Evolutionary conservation across 148 eudicot genomes (phyloP).

Genomic region (Amaranthus palmeri): DNA sequence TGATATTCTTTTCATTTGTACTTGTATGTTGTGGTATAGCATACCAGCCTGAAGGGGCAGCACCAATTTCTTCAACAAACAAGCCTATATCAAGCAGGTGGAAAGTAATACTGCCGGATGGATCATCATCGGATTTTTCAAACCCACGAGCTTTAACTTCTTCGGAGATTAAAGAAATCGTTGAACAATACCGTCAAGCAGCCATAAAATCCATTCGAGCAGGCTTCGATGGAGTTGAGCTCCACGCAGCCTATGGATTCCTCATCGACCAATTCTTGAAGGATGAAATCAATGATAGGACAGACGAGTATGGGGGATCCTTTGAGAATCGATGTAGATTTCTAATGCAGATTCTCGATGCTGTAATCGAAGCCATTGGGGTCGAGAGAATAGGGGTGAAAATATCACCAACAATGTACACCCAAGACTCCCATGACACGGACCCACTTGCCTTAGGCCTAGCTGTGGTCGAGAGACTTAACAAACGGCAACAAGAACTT

Average conservation of each 20-base stretch:
- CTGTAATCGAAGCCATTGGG: constrained; percentile 53
- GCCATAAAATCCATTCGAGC: constrained; percentile 82
- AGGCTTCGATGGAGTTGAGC: constrained; percentile 87
- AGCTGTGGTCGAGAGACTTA: constrained; percentile 56
- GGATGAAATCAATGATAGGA: constrained; percentile 68
- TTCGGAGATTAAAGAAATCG: constrained; percentile 43
- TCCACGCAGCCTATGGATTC: constrained; percentile 81
- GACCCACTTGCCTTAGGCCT: constrained; percentile 71
- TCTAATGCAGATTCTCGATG: constrained; percentile 44
- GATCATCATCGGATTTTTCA: constrained; percentile 44
- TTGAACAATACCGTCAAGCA: constrained; percentile 62
- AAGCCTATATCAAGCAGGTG: constrained; percentile 69
- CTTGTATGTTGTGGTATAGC: constrained; percentile 29
- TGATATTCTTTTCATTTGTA: background rate
- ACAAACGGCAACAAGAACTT: constrained; percentile 36
- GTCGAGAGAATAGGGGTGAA: constrained; percentile 52
- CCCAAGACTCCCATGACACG: constrained; percentile 64
- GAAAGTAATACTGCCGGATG: constrained; percentile 70
- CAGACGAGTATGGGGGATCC: constrained; percentile 73
- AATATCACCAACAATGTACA: constrained; percentile 66
- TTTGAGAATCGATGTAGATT: constrained; percentile 68
- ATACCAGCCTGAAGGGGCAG: constrained; percentile 55
- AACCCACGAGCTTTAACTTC: constrained; percentile 50
- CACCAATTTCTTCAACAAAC: constrained; percentile 74
- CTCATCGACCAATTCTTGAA: constrained; percentile 86